phyloP scores from a whole-genome alignment of 2,329 filamentous ascomycete genomes.

The Phialophora macrospora region DNA sequence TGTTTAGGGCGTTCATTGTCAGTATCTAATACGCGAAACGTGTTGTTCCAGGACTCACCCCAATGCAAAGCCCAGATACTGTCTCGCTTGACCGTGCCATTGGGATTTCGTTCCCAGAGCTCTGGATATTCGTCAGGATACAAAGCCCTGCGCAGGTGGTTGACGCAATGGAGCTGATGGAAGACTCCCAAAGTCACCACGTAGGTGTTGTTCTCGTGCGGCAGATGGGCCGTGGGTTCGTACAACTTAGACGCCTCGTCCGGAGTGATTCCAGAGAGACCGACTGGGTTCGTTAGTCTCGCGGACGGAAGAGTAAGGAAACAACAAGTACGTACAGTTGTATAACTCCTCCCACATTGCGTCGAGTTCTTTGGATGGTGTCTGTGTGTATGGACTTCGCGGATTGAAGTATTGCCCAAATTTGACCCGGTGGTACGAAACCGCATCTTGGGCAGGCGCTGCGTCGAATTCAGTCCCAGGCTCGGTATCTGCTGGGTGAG shows the following conservation, averaged over 20 bases:
- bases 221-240: neutral
- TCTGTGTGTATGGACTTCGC: neutral
- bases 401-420: constrained; percentile 3
- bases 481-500: no score
- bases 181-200: neutral
- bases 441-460: constrained; percentile 1
- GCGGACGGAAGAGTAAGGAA: neutral
- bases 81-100: constrained; percentile 1
- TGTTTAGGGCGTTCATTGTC: neutral
- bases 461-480: neutral
- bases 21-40: no score
- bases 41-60: neutral
- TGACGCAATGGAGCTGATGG: constrained; percentile 4
- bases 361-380: neutral
- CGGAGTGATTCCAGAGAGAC: neutral
- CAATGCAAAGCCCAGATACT: neutral
- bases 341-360: neutral
- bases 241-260: neutral
- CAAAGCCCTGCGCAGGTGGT: neutral
- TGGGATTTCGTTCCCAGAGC: neutral
- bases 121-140: neutral
- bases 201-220: neutral
- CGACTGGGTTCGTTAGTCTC: neutral
- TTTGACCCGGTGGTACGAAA: neutral
- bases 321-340: constrained; percentile 1